These are phyloP conservation scores for Hypoxylon sp. DNA, from an alignment of 2,329 filamentous ascomycete genomes.

Conservation along the genomic window DNA sequence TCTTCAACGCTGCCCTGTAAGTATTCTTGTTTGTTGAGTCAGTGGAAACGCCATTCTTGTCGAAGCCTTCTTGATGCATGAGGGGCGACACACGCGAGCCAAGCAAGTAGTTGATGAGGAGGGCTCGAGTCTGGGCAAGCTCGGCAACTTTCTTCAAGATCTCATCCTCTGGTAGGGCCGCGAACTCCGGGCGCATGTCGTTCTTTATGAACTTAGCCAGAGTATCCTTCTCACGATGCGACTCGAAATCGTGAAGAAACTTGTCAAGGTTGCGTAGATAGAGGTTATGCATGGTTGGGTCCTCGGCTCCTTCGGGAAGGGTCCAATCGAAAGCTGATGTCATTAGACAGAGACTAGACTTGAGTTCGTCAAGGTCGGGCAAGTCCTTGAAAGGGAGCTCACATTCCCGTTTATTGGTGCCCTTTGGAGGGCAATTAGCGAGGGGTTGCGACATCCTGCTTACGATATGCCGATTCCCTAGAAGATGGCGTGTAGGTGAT, in stretches of 20 bases:
- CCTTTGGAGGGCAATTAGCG: not conserved
- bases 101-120: slow-evolving; percentile 30
- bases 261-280: slow-evolving; percentile 16
- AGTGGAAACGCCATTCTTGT: not conserved
- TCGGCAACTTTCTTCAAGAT: slow-evolving; percentile 1
- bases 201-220: slow-evolving; percentile 12
- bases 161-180: not conserved
- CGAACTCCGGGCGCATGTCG: not conserved
- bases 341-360: not conserved
- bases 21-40: not conserved
- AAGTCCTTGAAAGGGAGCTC: not conserved
- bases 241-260: slow-evolving; percentile 13
- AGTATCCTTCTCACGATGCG: slow-evolving; percentile 7
- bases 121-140: slow-evolving; percentile 17
- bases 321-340: not conserved
- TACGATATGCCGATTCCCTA: not conserved
- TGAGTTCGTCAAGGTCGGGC: not conserved
- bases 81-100: slow-evolving; percentile 19
- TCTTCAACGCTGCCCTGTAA: not conserved
- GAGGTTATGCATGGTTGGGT: slow-evolving; percentile 5
- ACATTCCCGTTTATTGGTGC: not conserved
- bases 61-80: slow-evolving; percentile 14
- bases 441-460: not conserved
- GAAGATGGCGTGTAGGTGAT: not conserved
- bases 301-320: not conserved